Percentiles rank a stretch among this genome's conserved stretches.
These are phyloP conservation scores for Drechmeria coniospora DNA, from an alignment of 2,329 filamentous ascomycete species.

Conservation along the genomic window DNA sequence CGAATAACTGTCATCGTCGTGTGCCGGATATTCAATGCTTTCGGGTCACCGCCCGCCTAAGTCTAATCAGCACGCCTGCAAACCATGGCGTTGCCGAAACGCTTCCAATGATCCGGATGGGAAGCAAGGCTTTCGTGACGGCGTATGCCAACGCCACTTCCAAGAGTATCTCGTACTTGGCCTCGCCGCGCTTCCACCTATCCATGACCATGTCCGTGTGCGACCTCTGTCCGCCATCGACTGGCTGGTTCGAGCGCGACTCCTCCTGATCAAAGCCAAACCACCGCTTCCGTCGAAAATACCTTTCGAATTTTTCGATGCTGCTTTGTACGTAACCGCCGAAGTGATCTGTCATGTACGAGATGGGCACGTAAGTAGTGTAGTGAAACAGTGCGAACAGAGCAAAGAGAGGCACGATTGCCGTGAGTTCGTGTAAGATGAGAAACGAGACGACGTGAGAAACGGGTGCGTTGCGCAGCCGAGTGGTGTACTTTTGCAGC, in stretches of 20 bases:
- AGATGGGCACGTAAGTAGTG: slow-evolving; percentile 52
- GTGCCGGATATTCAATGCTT: slow-evolving; percentile 8
- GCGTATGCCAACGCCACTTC: slow-evolving; percentile 81
- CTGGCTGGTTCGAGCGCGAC: slow-evolving; percentile 4
- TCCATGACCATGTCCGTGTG: slow-evolving; percentile 14
- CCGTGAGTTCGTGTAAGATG: slow-evolving; percentile 82
- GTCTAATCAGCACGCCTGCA: slow-evolving; percentile 46
- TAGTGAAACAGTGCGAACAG: slow-evolving; percentile 71
- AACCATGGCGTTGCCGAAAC: slow-evolving; percentile 91
- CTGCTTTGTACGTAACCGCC: slow-evolving; percentile 41
- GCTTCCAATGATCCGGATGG: slow-evolving; percentile 60
- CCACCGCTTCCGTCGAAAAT: slow-evolving; percentile 69
- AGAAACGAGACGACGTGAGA: slow-evolving; percentile 79
- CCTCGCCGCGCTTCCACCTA: slow-evolving; percentile 23
- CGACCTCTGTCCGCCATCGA: slow-evolving; percentile 5
- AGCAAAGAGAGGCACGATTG: slow-evolving; percentile 61
- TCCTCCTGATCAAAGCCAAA: slow-evolving; percentile 41
- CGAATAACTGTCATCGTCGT: neutral
- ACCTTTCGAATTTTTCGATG: slow-evolving; percentile 59
- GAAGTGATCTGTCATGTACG: slow-evolving; percentile 33
- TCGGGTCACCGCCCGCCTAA: slow-evolving; percentile 15
- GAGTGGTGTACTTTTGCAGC: slow-evolving; percentile 52
- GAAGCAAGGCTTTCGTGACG: slow-evolving; percentile 72
- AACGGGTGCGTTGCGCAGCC: slow-evolving; percentile 60
- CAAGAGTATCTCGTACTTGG: slow-evolving; percentile 40